Evolutionary conservation across 805 yeast species (phyloP).

Genomic region (Zygosaccharomyces rouxii): DNA sequence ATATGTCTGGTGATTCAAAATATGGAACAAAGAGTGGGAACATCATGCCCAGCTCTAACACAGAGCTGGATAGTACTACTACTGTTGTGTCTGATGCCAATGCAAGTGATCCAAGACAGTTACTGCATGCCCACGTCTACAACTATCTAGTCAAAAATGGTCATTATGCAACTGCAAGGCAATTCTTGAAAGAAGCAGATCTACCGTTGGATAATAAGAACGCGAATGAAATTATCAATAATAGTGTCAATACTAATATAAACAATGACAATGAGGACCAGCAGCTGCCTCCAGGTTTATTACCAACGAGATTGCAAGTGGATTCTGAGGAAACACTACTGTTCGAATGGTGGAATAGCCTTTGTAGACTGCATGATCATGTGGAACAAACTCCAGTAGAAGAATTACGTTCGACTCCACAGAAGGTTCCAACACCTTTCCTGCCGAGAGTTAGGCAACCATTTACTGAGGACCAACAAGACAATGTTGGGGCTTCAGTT

Average conservation of each 20-base stretch:
- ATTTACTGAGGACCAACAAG: not conserved
- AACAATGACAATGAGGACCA: constrained; percentile 4
- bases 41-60: not conserved
- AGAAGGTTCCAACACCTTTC: not conserved
- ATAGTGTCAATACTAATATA: not conserved
- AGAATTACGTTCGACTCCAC: constrained; percentile 12
- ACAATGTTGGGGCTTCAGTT: not conserved
- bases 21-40: too few relatives aligned
- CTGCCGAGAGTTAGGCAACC: not conserved
- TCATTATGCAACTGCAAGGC: constrained; percentile 46
- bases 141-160: constrained; percentile 46
- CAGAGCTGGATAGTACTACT: constrained; percentile 1
- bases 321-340: constrained; percentile 45
- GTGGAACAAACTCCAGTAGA: constrained; percentile 36
- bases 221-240: not conserved
- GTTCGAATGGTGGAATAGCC: constrained; percentile 53
- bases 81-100: constrained; percentile 41
- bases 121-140: constrained; percentile 50
- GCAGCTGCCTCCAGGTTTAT: constrained; percentile 10
- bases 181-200: constrained; percentile 44
- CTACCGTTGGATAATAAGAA: constrained; percentile 34
- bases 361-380: constrained; percentile 47
- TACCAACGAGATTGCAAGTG: constrained; percentile 40
- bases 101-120: constrained; percentile 46
- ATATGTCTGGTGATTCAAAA: not conserved